Evolutionary conservation across 1,139 yeast genomes (phyloP), one percentile per base, ranked within the genome.

Genomic region (Suhomyces chickasaworum): DNA sequence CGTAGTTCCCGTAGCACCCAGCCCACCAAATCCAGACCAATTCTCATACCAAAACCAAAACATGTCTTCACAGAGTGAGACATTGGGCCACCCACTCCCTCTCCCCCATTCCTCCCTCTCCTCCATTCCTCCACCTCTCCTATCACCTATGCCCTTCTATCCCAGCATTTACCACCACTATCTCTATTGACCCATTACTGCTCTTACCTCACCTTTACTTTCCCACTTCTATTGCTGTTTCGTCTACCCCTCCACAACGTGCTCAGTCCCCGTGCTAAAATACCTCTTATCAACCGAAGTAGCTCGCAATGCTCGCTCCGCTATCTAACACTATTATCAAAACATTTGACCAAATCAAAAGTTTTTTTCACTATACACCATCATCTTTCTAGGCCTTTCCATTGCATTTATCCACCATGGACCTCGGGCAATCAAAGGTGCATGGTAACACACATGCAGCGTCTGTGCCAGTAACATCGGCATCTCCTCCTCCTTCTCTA

Each of bases 341-440:
- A 43, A 43, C 39, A 38, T 23, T 38, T 42, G 45, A 20, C 38
- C 22, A 20, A 37, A 34, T 29, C 37, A 9, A 12, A 12, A 27
- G 35, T 44, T 44, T 38, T 42, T 42, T 30, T 21, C 35, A 35
- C 42, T 7, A 3, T 15, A 13, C 9, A 25, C 23, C 22, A 29
- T 29, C 44, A 27, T 20, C 39, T 36, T 36, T 35, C 23, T 20
- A 10, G 12, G 20, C 30, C 22, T 17, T 13, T 20, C 27, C 20
- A 18, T 13, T n/a, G 17, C 32, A 23, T 31, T 23, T 22, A 29
- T 13, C 20, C 41, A 44, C 10, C 29, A 44, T 44, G 46, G 43
- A 44, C 21, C 25, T 41, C 40, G 41, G 41, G 36, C 20, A 33
- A n/a, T 23, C 45, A 8, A 32, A 32, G 30, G 31, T 25, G 21